Base-by-base conservation (phyloP, 1,139 yeast species). In the Magnusiomyces fungicola region DNA sequence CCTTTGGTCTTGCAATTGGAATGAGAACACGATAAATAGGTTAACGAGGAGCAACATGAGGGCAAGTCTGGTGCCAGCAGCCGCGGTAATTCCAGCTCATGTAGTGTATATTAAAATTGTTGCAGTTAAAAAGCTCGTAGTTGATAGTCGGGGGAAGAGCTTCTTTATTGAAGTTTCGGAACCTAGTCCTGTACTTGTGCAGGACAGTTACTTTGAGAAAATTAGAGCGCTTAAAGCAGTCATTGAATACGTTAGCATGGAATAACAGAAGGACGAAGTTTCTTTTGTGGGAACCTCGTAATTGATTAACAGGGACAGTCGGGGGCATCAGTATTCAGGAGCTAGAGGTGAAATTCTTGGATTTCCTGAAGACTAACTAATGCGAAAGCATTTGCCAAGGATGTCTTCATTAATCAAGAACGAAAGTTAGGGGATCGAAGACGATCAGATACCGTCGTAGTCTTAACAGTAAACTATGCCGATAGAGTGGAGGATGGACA, bases 351-450 rank as follows among this genome's bases (percentile, higher is more conserved):
- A 63, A 65, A 65, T 65, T 65, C 68, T 61, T 59, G 66, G 68
- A 65, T 65, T 64, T 63, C 62, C 59, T 63, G 65, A 64, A 63
- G 66, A 63, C 68, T 58, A 59, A 58, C 65, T 65, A 63, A 64
- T 62, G 68, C 67, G 68, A 64, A 64, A 64, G 69, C 69, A 66
- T 66, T 65, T 64, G 67, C 68, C 69, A 65, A 65, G 67, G 68
- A 65, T 65, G 69, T 65, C 63, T 65, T 65, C 68, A 63, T 64
- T 64, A 64, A 64, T 64, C 68, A 65, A 66, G 67, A 64, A 63
- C 65, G 67, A 63, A 63, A 63, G 66, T 63, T 64, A 62, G 66
- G 65, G 66, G 66, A 62, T 63, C 69, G 67, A 65, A 65, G 69
- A 65, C 64, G 69, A 63, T 65, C 67, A 64, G 69, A 65, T 64